Evolutionary conservation across 345 rosid species (phyloP), one percentile per base, ranked within the genome.

Genomic region (Dovyalis caffra): DNA sequence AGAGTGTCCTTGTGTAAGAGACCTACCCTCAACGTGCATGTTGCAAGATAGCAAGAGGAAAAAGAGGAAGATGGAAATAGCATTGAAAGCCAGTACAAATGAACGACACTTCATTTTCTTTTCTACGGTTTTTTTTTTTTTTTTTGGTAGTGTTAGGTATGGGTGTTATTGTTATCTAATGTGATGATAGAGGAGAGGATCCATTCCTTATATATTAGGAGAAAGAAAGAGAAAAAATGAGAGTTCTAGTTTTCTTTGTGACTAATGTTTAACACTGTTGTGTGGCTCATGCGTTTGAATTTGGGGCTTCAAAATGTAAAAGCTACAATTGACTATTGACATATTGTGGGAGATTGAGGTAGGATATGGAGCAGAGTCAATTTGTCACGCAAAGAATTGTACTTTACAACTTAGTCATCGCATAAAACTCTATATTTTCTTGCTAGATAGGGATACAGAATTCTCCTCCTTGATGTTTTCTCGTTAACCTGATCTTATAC

Each of bases 21-120:
- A 33, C 53, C 85, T 82, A 14, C 68, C 82, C 20, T 76, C 77
- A 58, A 80, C 85, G 14, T 51, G 74, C 57, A 57, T 38, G 65
- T 72, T 64, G 71, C 49, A 37, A 4, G 77, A 66, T 1, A 80
- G 34, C 69, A 85, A 31, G 9, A 80, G 32, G 61, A 82, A 75
- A 70, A 82, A 70, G 61, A 84, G n/a, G 68, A 72, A 71, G 33
- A 81, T 63, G 47, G 20, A 74, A 62, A 77, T 40, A 26, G 45
- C 65, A 34, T 77, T 80, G 60, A 77, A 28, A 60, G 71, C 70
- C 60, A 78, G 1, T n/a, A 78, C 32, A 20, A 65, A 23, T 51
- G 71, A 57, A 77, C 37, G 26, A 7, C 6, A 26, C 74, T 60
- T 75, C 84, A 72, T 75, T 21, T 20, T 31, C 4, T 3, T 6